Base-by-base conservation (phyloP, 1,284 basidiomycete species). In the Naganishia liquefaciens region DNA sequence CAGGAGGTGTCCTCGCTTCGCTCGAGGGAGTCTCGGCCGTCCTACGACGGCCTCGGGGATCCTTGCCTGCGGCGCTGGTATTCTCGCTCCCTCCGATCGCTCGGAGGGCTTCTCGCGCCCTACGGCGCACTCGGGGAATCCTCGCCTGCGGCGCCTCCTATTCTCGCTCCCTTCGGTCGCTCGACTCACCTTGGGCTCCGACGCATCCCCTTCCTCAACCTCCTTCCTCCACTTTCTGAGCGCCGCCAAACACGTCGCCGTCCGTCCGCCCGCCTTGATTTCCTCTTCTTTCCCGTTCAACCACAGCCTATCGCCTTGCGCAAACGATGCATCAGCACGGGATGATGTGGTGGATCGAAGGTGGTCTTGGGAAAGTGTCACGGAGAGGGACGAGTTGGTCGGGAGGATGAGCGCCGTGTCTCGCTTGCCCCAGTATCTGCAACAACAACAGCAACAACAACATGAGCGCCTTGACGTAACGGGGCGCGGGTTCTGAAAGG, bases 351-450 rank as follows among this genome's bases (percentile, higher is more conserved):
- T 95, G 1, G 92, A 92, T 65, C 92, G 85, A 27, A 99, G 85
- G 74, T 99, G 90, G 80, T 97, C 93, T 80, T 99, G 96, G 75
- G 91, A 90, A 65, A 99, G 87, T 3, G 96, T 99, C 54, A 99
- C 91, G 2, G 93, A 97, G 33, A 99, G 86, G 25, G 95, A 98
- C 6, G 93, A 93, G 81, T 99, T 99, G 71, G 94, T 98, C 33
- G 95, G 95, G 62, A 99, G 84, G 76, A 98, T 97, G 70, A 99
- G 87, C 71, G 88, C 86, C 10, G 92, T 94, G 80, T 98, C 90
- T 70, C 94, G 89, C 81, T 99, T 99, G 70, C 95, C 95, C 95
- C 95, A 99, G 82, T 94, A 95, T 77, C 92, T 93, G 28, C 47
- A n/a, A 55, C 55, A 27, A 61, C 60, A 72, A 67, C 23, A 63